phyloP scores from a whole-genome alignment of 331 rosid species.

The Rhamnella rubrinervis region DNA sequence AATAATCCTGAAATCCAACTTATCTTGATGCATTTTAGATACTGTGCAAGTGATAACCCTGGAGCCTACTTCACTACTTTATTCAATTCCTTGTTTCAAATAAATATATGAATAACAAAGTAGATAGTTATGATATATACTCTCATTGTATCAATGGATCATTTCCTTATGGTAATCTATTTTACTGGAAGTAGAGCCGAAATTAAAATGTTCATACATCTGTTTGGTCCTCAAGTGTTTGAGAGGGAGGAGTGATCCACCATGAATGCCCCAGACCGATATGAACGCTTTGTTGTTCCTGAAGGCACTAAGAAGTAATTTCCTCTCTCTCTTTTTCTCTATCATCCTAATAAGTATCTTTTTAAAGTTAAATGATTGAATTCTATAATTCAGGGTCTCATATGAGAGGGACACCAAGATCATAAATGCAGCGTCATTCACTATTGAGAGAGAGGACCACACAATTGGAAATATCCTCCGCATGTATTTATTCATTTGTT shows the following conservation, averaged over 20 bases:
- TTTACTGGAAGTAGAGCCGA: too few species aligned
- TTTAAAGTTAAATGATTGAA: background rate
- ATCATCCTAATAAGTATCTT: background rate
- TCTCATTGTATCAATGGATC: too few species aligned
- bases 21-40: too few species aligned
- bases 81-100: too few species aligned
- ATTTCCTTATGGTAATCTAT: too few species aligned
- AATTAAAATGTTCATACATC: too few species aligned
- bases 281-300: constrained; percentile 93
- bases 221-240: too few species aligned
- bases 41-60: too few species aligned
- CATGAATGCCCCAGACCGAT: constrained; percentile 97
- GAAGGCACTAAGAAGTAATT: constrained; percentile 87
- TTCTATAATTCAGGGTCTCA: constrained; percentile 56
- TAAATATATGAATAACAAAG: too few species aligned
- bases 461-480: constrained; percentile 86
- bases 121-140: too few species aligned
- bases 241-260: constrained; percentile 4
- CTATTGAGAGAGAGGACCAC: constrained; percentile 90
- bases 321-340: background rate
- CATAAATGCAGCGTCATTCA: constrained; percentile 81
- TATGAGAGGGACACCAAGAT: constrained; percentile 94
- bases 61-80: too few species aligned
- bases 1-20: too few species aligned
- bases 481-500: constrained; percentile 43